Conservation (phyloP, 2,329 filamentous ascomycete genomes). For the Gliomastix tumulicola region DNA sequence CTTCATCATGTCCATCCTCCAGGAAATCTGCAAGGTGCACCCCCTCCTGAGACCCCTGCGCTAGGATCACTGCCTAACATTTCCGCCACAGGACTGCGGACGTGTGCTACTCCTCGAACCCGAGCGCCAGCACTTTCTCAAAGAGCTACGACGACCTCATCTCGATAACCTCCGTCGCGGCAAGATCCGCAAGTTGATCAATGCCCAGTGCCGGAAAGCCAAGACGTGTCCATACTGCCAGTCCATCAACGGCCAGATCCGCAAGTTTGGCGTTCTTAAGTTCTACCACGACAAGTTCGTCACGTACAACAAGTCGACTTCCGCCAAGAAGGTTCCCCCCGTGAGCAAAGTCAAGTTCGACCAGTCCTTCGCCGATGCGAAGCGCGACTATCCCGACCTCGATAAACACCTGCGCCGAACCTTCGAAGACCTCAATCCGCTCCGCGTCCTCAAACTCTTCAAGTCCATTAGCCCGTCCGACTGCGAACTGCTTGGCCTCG, state of each 20-base stretch:
- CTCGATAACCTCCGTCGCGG: conserved; percentile 82
- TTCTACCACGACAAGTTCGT: conserved; percentile 90
- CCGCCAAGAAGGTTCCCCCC: conserved; percentile 76
- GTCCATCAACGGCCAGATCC: conserved; percentile 81
- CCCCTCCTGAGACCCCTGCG: no score
- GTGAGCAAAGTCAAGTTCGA: conserved; percentile 80
- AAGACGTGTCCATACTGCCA: conserved; percentile 77
- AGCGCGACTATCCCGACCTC: conserved; percentile 70
- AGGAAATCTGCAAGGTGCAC: conserved; percentile 81
- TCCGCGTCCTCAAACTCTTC: conserved; percentile 85
- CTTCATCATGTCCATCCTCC: conserved; percentile 84
- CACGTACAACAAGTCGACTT: conserved; percentile 80
- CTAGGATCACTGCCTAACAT: no score
- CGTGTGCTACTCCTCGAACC: conserved; percentile 74
- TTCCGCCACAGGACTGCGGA: conserved; percentile 58
- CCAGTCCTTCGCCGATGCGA: conserved; percentile 74
- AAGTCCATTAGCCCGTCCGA: conserved; percentile 78
- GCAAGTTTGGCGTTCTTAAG: conserved; percentile 88
- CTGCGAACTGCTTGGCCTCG: conserved; percentile 84
- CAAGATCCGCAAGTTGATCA: conserved; percentile 81
- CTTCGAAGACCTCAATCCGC: conserved; percentile 87
- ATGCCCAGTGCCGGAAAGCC: conserved; percentile 82
- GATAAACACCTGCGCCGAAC: conserved; percentile 90
- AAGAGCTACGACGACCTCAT: conserved; percentile 69
- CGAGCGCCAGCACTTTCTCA: conserved; percentile 71